These are phyloP conservation scores for Apocynum venetum DNA, from an alignment of 257 asterid species.

Conservation along the genomic window DNA sequence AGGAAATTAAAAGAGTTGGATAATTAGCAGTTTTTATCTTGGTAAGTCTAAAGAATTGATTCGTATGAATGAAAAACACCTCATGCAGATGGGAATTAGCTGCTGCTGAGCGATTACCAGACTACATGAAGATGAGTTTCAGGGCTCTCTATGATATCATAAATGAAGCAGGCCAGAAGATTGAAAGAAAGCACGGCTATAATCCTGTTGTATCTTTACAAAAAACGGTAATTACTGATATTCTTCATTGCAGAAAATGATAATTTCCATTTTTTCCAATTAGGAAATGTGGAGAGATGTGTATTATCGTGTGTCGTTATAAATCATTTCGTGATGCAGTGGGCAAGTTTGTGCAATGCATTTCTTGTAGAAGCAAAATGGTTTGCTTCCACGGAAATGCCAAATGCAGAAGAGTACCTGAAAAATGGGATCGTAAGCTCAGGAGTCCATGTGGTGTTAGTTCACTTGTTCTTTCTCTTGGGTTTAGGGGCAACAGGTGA, in stretches of 20 bases:
- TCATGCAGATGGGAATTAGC: slow-evolving; percentile 41
- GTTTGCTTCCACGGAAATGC: slow-evolving; percentile 26
- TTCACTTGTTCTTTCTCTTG: slow-evolving; percentile 29
- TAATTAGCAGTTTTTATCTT: background rate
- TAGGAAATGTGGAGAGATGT: too few relatives aligned
- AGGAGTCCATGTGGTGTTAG: slow-evolving; percentile 30
- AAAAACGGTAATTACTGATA: slow-evolving; percentile 10
- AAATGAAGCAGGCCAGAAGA: slow-evolving; percentile 20
- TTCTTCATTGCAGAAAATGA: too few relatives aligned
- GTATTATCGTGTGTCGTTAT: too few relatives aligned
- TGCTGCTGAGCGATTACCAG: slow-evolving; percentile 29
- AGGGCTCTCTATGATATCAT: slow-evolving; percentile 40
- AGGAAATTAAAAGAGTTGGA: background rate
- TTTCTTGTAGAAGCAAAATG: slow-evolving; percentile 47
- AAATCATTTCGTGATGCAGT: slow-evolving; percentile 21
- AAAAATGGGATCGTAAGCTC: slow-evolving; percentile 44
- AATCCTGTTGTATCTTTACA: slow-evolving; percentile 29
- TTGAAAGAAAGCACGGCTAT: slow-evolving; percentile 28
- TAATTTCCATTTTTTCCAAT: background rate
- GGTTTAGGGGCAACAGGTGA: slow-evolving; percentile 22
- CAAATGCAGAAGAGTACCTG: slow-evolving; percentile 36
- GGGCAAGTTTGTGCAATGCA: slow-evolving; percentile 49
- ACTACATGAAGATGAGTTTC: slow-evolving; percentile 46
- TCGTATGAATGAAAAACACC: background rate
- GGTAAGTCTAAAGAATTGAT: background rate